Conservation (phyloP, 306 rosid species). For the Luffa aegyptiaca region DNA sequence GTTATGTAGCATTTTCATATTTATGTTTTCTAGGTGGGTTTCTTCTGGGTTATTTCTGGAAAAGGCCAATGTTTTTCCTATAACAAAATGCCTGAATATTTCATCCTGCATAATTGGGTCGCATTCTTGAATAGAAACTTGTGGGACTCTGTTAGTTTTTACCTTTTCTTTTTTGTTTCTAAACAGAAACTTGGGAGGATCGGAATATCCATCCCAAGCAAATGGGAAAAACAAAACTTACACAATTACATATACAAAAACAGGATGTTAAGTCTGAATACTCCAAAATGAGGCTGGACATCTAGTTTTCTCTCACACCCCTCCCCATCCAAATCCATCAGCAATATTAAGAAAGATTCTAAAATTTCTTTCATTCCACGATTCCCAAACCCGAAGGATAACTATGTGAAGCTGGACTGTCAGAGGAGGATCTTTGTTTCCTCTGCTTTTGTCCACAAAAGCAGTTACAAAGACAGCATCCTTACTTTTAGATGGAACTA, state of each 20-base stretch:
- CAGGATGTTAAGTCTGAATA: background rate
- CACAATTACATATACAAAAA: background rate
- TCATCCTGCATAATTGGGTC: background rate
- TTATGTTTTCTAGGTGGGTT: background rate
- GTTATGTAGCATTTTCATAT: conserved; percentile 11
- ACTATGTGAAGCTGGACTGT: background rate
- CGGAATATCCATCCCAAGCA: background rate
- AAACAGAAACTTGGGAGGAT: background rate
- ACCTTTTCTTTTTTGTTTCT: background rate
- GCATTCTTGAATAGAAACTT: background rate
- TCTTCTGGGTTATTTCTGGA: background rate
- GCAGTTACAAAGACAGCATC: background rate
- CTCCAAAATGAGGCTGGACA: background rate
- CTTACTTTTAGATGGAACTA: background rate
- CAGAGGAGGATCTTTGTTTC: background rate
- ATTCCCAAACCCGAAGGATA: background rate
- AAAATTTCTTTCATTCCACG: background rate
- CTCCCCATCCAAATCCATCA: background rate
- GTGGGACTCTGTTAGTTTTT: background rate
- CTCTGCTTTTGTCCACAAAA: background rate
- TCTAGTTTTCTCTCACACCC: background rate
- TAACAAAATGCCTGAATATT: background rate
- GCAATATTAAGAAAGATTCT: background rate
- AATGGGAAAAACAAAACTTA: background rate
- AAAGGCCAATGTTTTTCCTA: background rate